Percentiles rank a stretch among this genome's conserved stretches.
Evolutionary conservation across 805 yeast species (phyloP).

Genomic region (Wickerhamomyces tratensis): DNA sequence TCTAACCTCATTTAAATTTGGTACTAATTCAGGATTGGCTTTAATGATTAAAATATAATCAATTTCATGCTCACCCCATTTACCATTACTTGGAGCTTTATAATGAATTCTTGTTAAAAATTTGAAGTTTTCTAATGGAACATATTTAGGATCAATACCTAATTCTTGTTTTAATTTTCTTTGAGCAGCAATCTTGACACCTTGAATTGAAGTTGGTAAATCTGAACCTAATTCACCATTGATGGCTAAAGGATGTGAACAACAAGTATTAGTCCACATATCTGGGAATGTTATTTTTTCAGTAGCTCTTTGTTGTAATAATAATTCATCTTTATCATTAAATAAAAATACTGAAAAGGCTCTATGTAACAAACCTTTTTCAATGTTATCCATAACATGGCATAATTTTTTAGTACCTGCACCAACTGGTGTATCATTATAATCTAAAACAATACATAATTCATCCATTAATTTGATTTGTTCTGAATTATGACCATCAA

Average conservation of each 20-base stretch:
- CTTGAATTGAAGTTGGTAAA: conserved; percentile 54
- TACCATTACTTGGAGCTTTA: conserved; percentile 71
- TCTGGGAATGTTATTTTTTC: conserved; percentile 95
- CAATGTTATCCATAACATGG: conserved; percentile 80
- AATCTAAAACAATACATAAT: conserved; percentile 87
- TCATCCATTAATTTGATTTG: conserved; percentile 95
- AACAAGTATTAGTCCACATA: conserved; percentile 98
- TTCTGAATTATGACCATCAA: conserved; percentile 85
- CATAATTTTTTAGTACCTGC: conserved; percentile 91
- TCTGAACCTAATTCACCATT: conserved; percentile 65
- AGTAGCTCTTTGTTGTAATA: conserved; percentile 90
- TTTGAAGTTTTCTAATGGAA: conserved; percentile 58
- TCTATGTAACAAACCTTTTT: conserved; percentile 81
- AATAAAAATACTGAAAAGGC: conserved; percentile 95
- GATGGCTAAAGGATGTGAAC: conserved; percentile 92
- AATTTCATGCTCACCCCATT: conserved; percentile 97
- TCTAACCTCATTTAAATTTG: conserved; percentile 79
- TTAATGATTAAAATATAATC: conserved; percentile 84
- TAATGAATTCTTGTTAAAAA: conserved; percentile 93
- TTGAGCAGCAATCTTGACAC: conserved; percentile 82
- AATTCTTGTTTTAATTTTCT: conserved; percentile 90
- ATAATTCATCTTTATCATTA: conserved; percentile 62
- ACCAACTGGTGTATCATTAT: conserved; percentile 80
- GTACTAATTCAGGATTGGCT: conserved; percentile 39
- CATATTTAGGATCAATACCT: conserved; percentile 60